These are phyloP conservation scores for Coelastrella sp. DNA, from an alignment of 139 green algal genomes.

Conservation along the genomic window DNA sequence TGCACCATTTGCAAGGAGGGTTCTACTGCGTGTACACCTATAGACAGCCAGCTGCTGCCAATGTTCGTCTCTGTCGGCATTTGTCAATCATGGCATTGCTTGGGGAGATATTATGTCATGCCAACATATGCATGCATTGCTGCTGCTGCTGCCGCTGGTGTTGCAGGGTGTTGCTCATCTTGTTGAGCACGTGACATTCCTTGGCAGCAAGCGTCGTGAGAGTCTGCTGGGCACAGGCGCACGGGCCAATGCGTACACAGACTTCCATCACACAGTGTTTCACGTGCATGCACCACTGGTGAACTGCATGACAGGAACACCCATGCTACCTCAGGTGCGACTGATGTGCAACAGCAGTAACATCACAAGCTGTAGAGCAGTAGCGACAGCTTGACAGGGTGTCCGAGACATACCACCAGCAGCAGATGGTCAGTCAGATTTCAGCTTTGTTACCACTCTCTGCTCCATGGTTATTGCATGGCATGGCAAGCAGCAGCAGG, in stretches of 20 bases:
- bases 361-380: no score
- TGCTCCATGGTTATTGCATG: no score
- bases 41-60: not conserved
- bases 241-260: slow-evolving; percentile 98
- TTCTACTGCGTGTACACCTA: not conserved
- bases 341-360: no score
- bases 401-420: no score
- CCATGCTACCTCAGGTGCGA: slow-evolving; percentile 94
- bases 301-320: slow-evolving; percentile 76
- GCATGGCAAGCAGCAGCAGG: no score
- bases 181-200: slow-evolving; percentile 99
- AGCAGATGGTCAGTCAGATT: no score
- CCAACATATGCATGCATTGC: no score
- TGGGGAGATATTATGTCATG: not conserved
- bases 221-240: slow-evolving; percentile 87
- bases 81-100: no score
- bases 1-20: no score
- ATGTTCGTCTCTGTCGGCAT: not conserved
- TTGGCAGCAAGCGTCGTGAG: slow-evolving; percentile 94
- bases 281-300: slow-evolving; percentile 94
- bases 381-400: no score
- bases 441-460: no score
- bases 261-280: slow-evolving; percentile 99
- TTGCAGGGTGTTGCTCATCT: slow-evolving; percentile 95
- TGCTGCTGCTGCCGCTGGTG: no score